phyloP scores from a whole-genome alignment of 75 land plant genomes.

The Pinus tabuliformis region DNA sequence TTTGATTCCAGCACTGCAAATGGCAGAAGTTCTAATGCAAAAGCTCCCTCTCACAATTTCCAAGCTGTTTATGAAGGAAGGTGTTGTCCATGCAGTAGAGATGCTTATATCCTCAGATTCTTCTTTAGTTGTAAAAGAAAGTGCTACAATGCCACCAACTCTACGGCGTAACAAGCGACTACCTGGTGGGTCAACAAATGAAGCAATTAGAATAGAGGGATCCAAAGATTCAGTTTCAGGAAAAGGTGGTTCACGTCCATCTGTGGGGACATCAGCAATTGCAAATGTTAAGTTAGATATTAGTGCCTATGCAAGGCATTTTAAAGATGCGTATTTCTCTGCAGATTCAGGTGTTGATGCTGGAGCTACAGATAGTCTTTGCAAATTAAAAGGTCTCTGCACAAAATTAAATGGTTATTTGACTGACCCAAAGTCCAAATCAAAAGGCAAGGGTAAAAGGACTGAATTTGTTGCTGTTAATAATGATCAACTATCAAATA shows the following conservation, averaged over 20 bases:
- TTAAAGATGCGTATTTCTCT: constrained; percentile 44
- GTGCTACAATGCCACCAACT: neutral
- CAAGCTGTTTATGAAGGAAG: constrained; percentile 65
- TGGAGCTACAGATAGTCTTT: constrained; percentile 33
- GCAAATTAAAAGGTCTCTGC: constrained; percentile 50
- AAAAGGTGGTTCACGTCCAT: neutral
- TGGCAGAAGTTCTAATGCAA: constrained; percentile 51
- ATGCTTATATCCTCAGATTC: constrained; percentile 33
- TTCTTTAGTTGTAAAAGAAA: constrained; percentile 2
- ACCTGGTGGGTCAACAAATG: neutral
- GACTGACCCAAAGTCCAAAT: neutral
- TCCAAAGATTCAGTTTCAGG: neutral
- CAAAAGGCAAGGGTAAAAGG: constrained; percentile 7
- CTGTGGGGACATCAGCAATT: neutral
- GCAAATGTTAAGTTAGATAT: constrained; percentile 26
- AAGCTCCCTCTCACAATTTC: constrained; percentile 49
- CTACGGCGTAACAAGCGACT: neutral
- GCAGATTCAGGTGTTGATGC: constrained; percentile 13
- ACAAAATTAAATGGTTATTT: constrained; percentile 25
- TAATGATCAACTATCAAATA: constrained; percentile 30
- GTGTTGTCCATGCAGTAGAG: constrained; percentile 62
- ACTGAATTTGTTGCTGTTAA: constrained; percentile 8
- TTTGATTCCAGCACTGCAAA: constrained; percentile 46
- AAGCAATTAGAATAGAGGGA: neutral
- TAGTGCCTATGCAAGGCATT: constrained; percentile 34